Evolutionary conservation across 2,329 filamentous ascomycete genomes (phyloP).

Genomic region (Dothistroma septosporum): DNA sequence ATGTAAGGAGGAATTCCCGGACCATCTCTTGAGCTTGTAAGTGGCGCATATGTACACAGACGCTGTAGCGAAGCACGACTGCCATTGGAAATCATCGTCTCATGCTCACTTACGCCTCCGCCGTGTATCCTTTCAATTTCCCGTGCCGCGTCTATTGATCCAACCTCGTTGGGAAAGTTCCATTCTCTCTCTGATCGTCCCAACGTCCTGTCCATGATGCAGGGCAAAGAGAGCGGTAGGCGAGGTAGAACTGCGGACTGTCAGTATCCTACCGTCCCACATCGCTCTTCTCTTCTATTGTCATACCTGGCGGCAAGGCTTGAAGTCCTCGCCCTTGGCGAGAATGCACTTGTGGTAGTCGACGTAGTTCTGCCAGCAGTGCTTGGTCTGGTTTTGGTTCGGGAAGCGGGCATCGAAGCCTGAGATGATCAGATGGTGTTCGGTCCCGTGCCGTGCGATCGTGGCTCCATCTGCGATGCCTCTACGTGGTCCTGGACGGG

Average conservation of each 20-base stretch:
- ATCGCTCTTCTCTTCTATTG: not conserved
- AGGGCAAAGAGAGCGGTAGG: conserved; percentile 96
- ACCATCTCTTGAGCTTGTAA: conserved; percentile 1
- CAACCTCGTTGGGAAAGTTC: conserved; percentile 53
- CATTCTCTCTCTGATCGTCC: conserved; percentile 82
- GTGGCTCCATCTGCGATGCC: not conserved
- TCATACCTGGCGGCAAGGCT: conserved; percentile 88
- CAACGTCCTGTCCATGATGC: conserved; percentile 89
- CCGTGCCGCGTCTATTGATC: conserved; percentile 39
- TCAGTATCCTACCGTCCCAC: conserved; percentile 1
- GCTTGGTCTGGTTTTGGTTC: conserved; percentile 97
- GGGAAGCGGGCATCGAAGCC: conserved; percentile 99
- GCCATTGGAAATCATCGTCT: conserved; percentile 9
- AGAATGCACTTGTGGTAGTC: conserved; percentile 99
- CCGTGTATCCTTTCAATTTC: not conserved
- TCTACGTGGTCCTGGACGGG: not conserved
- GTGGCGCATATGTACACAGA: conserved; percentile 18
- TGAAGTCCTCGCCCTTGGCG: conserved; percentile 98
- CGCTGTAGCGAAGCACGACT: conserved; percentile 10
- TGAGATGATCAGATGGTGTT: conserved; percentile 37
- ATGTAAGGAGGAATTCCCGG: not conserved
- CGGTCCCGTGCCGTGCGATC: not conserved
- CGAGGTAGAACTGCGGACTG: conserved; percentile 74
- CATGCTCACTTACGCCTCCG: not conserved
- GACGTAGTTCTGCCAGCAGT: conserved; percentile 99